A percentile compares a stretch with the other conserved stretches of the same genome.
Conservation (phyloP, 75 land plant species). For the Sequoia sempervirens region DNA sequence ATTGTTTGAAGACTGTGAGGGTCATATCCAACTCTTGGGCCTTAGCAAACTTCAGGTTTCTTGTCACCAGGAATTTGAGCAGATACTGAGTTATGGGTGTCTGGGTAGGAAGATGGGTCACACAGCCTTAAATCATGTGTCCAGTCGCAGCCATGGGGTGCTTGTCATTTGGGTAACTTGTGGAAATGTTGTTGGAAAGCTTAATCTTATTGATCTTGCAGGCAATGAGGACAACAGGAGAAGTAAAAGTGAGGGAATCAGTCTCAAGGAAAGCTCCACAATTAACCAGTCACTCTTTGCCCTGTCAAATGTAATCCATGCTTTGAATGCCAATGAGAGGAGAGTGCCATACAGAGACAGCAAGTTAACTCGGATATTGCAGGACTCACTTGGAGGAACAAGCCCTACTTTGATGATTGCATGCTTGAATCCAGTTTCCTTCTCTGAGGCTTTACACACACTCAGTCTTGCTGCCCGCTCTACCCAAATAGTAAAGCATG, state of each 20-base stretch:
- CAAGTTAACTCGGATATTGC: conserved; percentile 87
- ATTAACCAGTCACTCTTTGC: conserved; percentile 41
- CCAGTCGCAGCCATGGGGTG: conserved; percentile 29
- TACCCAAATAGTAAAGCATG: conserved; percentile 58
- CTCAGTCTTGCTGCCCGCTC: conserved; percentile 82
- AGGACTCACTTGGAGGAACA: conserved; percentile 87
- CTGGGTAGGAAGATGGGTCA: conserved; percentile 16
- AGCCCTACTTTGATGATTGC: conserved; percentile 86
- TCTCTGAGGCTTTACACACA: conserved; percentile 73
- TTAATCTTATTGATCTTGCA: conserved; percentile 43
- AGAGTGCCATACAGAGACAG: conserved; percentile 86
- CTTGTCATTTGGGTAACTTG: conserved; percentile 16
- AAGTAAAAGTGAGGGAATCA: conserved; percentile 24
- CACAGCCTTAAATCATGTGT: conserved; percentile 10
- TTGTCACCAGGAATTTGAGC: conserved; percentile 17
- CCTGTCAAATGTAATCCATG: conserved; percentile 35
- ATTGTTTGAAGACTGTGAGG: conserved; percentile 15
- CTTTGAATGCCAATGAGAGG: conserved; percentile 29
- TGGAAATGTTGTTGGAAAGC: conserved; percentile 15
- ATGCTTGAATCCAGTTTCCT: conserved; percentile 79
- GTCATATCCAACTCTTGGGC: conserved; percentile 14
- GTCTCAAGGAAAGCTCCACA: conserved; percentile 21
- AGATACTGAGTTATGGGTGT: conserved; percentile 22
- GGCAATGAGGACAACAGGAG: conserved; percentile 32
- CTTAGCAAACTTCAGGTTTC: neutral